These are phyloP conservation scores for Stipa capillata DNA, from an alignment of 176 grass and related monocot species.

Conservation along the genomic window DNA sequence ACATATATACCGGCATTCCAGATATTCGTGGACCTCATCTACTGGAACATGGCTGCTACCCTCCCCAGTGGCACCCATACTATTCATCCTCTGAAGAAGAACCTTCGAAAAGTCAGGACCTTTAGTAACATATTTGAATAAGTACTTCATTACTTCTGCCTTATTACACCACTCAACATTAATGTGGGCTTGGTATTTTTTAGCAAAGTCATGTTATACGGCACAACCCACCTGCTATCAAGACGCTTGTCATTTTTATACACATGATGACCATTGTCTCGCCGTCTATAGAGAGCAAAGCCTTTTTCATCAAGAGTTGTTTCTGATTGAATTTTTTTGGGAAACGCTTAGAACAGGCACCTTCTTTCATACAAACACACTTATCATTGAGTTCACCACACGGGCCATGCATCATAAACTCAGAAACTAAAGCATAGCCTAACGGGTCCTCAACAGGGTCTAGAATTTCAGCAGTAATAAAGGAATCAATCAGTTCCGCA, in stretches of 20 bases:
- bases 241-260: too few species aligned
- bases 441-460: not conserved
- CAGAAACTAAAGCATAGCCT: not conserved
- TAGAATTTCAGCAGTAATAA: not conserved
- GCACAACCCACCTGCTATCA: not conserved
- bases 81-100: too few species aligned
- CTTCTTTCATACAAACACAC: not conserved
- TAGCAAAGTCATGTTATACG: not conserved
- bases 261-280: too few species aligned
- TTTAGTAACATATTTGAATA: not conserved
- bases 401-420: not conserved
- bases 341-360: not conserved
- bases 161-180: not conserved
- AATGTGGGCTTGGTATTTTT: not conserved
- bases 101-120: too few species aligned
- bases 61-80: too few species aligned
- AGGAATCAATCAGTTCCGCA: not conserved
- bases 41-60: too few species aligned
- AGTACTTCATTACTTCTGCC: not conserved
- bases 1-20: not conserved
- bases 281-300: not conserved
- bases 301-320: not conserved
- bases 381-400: not conserved
- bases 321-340: not conserved
- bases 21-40: not conserved